phyloP scores from a whole-genome alignment of 2,329 filamentous ascomycete species.

The Monilinia fructicola region DNA sequence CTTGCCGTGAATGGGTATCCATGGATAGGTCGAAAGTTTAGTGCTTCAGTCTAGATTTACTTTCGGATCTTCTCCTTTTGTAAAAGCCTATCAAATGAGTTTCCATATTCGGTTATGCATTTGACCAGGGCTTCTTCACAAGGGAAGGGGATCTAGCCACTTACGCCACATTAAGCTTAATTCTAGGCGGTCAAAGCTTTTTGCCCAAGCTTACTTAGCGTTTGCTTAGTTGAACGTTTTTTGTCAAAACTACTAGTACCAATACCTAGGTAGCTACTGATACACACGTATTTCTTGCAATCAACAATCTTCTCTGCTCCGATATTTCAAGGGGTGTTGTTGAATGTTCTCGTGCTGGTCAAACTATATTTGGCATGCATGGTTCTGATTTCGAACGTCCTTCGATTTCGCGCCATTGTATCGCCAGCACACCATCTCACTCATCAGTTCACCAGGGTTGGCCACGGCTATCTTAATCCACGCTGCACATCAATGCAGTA shows the following conservation, averaged over 20 bases:
- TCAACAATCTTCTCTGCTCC: background rate
- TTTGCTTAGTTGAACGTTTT: conserved; percentile 14
- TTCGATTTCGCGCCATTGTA: background rate
- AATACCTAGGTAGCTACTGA: too few relatives aligned
- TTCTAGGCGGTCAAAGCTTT: background rate
- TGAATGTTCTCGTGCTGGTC: conserved; percentile 1
- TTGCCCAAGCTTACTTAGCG: background rate
- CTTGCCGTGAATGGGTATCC: background rate
- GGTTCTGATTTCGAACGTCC: background rate
- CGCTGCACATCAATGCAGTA: conserved; percentile 1
- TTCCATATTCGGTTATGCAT: conserved; percentile 7
- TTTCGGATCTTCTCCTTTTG: background rate
- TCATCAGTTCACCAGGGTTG: background rate
- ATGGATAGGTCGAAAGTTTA: background rate
- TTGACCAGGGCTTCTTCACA: background rate
- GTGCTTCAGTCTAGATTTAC: background rate
- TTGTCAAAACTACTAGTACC: background rate
- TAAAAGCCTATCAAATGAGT: background rate
- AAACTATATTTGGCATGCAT: background rate
- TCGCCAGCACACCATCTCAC: conserved; percentile 18
- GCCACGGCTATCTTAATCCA: conserved; percentile 1
- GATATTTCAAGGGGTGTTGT: background rate
- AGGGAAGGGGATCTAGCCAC: background rate
- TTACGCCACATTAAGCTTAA: conserved; percentile 20
- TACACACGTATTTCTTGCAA: conserved; percentile 1